Evolutionary conservation across 2,329 filamentous ascomycete genomes (phyloP).

Genomic region (Pseudogymnoascus sp.): DNA sequence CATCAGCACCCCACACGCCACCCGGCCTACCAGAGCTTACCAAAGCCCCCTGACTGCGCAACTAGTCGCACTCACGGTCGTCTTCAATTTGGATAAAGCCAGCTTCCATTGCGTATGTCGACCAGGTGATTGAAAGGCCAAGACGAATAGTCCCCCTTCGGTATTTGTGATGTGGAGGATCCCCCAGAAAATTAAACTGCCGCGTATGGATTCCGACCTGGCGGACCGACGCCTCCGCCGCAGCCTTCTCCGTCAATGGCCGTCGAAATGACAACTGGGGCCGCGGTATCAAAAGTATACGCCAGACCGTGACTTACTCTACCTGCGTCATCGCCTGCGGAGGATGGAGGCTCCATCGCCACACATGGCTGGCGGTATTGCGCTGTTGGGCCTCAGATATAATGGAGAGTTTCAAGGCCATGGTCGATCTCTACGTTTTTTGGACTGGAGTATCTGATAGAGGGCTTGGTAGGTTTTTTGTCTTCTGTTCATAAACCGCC

Average conservation of each 20-base stretch:
- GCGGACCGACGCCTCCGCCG: conserved; percentile 2
- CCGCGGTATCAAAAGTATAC: not conserved
- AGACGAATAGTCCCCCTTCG: not conserved
- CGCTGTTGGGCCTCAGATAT: not conserved
- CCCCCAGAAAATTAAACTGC: not conserved
- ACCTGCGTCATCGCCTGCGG: not conserved
- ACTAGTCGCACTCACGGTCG: not conserved
- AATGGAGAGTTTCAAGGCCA: not conserved
- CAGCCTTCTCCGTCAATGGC: not conserved
- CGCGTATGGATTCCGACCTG: not conserved
- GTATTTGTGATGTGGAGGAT: not conserved
- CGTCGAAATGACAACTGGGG: not conserved
- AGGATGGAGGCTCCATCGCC: not conserved
- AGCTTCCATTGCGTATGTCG: not conserved
- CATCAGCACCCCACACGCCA: not conserved
- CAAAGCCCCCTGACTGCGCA: not conserved
- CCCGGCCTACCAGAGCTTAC: not conserved
- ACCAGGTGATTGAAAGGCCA: conserved; percentile 1
- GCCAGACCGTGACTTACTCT: not conserved
- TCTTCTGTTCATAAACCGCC: not conserved
- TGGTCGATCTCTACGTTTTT: conserved; percentile 1
- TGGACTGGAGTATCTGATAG: not conserved
- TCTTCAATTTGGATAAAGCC: not conserved
- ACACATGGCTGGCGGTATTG: not conserved
- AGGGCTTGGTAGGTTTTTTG: not conserved